Evolutionary conservation across 1,284 basidiomycete genomes (phyloP), one percentile per base, ranked within the genome.

Genomic region (Omphalotus olearius): DNA sequence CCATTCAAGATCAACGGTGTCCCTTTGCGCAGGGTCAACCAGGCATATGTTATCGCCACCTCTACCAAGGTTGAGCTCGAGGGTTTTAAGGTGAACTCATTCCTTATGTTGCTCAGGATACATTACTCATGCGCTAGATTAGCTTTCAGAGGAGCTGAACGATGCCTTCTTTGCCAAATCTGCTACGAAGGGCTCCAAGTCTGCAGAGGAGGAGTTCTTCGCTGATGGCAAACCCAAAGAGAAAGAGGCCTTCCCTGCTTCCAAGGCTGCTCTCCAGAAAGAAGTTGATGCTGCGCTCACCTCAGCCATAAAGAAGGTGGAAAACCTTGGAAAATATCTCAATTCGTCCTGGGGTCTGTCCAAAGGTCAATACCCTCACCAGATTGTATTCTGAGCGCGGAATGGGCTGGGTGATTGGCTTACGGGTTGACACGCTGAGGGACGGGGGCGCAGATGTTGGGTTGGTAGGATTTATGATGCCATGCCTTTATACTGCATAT

Each of bases 1-100:
- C 97, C 97, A 53, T 98, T 86, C 86, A 98, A 96, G 85, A 69
- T 99, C 71, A 99, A 99, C 76, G 97, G 97, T 72, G 97, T 99
- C 42, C 97, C 97, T 63, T 81, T 99, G 69, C 85, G 96, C 70
- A 85, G 97, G 71, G 95, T 99, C 59, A 97, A 96, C 80, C 96
- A 98, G 80, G 94, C 97, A 54, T 99, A 99, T 73, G 95, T 97
- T 58, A 98, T 99, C 67, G 93, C 96, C 58, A 99, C 97, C 58
- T 94, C 94, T 58, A 98, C 97, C 67, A 95, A 91, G 77, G 74
- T 99, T 64, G 91, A 98, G 63, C 73, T 99, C 59, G 79, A 78
- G 44, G 80, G 76, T 60, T 78, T 93, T 69, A 82, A 83, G 74
- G 92, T 92, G 60, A 58, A 81, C 69, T 49, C 61, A 35, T 35